Base-by-base conservation (phyloP, 108 stramenopile species). In the Cyclostephanos invisitatus region DNA sequence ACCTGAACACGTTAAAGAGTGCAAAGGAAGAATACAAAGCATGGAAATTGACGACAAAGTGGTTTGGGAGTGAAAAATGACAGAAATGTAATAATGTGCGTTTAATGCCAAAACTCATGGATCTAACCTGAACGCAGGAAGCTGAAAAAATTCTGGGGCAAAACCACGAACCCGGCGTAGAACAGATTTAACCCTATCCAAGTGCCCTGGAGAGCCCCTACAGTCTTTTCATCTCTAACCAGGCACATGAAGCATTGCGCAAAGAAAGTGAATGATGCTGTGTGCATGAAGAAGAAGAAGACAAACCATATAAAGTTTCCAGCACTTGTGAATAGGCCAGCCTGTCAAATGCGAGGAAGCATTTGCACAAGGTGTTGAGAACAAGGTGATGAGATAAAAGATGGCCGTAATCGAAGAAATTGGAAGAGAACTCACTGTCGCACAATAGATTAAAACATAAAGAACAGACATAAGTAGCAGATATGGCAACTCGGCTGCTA, bases 121-220 rank as follows among this genome's bases (percentile, higher is more conserved):
- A 11, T 18, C 32, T 5, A 25, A 35, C 22, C 42, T n/a, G 56
- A 37, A 44, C 49, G 27, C 15, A 78, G 73, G 58, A 67, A 64
- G 24, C 56, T 64, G 47, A 77, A 77, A 37, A 77, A 74, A 24
- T 74, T 74, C 60, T 91, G 90, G 14, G 90, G 90, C 12, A 82
- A 56, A 24, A 91, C 87, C 53, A 91, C 85, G 37, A 88, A 69
- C 28, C 90, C 90, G 35, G 90, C 86, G 66, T 88, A 91, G 81
- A 91, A 88, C 32, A 87, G 84, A 66, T 91, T 91, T n/a, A 88
- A 63, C 3, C 90, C 90, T 37, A 91, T 91, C 59, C 85, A 88
- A 18, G 85, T 87, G 62, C 86, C 85, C 27, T 83, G 78, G 5
- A 91, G 79, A 38, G 87, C 84, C 46, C 84, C 78, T 1, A 84